Base-by-base conservation (phyloP, 2,329 filamentous ascomycete species). In the Didymella keratinophila region DNA sequence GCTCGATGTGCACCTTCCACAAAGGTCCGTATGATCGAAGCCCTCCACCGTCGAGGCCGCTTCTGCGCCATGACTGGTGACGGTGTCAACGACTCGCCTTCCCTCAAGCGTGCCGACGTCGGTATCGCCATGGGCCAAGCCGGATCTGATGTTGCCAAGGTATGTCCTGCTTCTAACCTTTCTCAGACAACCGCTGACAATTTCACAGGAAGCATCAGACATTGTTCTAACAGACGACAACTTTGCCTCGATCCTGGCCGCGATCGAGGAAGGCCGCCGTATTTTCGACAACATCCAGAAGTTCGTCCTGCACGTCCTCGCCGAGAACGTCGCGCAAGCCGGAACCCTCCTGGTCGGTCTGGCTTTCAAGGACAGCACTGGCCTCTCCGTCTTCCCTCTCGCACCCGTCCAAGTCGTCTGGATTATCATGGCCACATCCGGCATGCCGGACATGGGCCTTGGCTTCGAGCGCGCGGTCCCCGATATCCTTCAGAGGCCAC, bases 401-500 rank as follows among this genome's bases (percentile, higher is more conserved):
- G 87, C 91, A 0, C 92, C 93, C 0, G 87, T 96, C 11, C 89
- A 96, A 69, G 94, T 96, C 62, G 85, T 97, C 58, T 97, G 92
- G 92, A 92, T 97, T 75, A 96, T 96, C 77, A 94, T 96, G 90
- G 85, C 95, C 54, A 97, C 93, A 0, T 94, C 91, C 39, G 91
- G 89, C 7, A 87, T 95, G 75, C 57, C 57, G 1, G 93, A 93
- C 58, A 95, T 97, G 80, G 93, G 92, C 42, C 85, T 97, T 1
- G 92, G 92, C 20, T 89, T 92, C 66, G 92, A 96, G 76, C 80
- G 83, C 43, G 91, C 91, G 0, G 86, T 88, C 0, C 83, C 86
- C 2, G 90, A 94, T 71, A 88, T 96, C 61, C 92, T 96, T 86
- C 80, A 84, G 62, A 88, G 92, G 51, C 91, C 91, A 8, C 93